These are phyloP conservation scores for Fusarium brachygibbosum DNA, from an alignment of 2,329 filamentous ascomycete species.

Conservation along the genomic window DNA sequence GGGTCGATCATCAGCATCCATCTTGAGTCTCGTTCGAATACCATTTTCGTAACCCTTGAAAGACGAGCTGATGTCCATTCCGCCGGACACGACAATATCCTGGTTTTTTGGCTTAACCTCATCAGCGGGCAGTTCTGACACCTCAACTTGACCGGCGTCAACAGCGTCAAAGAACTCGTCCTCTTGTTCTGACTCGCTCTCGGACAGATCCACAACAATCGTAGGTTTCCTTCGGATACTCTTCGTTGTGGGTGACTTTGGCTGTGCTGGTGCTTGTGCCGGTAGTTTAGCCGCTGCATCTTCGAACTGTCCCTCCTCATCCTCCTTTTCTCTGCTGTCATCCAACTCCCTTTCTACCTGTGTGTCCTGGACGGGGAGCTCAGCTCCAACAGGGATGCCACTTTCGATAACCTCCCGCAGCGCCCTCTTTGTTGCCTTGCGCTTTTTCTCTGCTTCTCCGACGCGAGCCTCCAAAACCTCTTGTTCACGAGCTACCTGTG, in stretches of 20 bases:
- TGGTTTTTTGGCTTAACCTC: slow-evolving; percentile 60
- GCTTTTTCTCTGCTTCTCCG: slow-evolving; percentile 90
- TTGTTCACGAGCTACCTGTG: slow-evolving; percentile 93
- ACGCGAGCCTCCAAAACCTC: slow-evolving; percentile 90
- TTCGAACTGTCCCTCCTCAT: slow-evolving; percentile 43
- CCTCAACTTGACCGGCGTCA: slow-evolving; percentile 90
- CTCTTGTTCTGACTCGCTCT: slow-evolving; percentile 84
- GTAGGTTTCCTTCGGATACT: slow-evolving; percentile 69
- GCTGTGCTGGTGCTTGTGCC: slow-evolving; percentile 1
- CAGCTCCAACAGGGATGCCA: slow-evolving; percentile 53
- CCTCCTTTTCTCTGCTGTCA: slow-evolving; percentile 36
- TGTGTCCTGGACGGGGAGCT: slow-evolving; percentile 47
- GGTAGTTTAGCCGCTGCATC: slow-evolving; percentile 36
- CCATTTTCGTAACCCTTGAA: slow-evolving; percentile 95
- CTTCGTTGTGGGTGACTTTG: slow-evolving; percentile 43
- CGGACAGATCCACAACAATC: slow-evolving; percentile 80
- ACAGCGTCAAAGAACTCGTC: slow-evolving; percentile 98
- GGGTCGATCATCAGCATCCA: slow-evolving; percentile 92
- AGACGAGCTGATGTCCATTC: slow-evolving; percentile 77
- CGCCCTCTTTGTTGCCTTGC: slow-evolving; percentile 88
- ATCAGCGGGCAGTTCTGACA: slow-evolving; percentile 74
- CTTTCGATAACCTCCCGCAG: slow-evolving; percentile 85
- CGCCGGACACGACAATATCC: slow-evolving; percentile 58
- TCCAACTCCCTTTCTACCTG: slow-evolving; percentile 53
- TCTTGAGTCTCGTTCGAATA: slow-evolving; percentile 80